Conservation (phyloP, 1,139 yeast genomes). For the Nadsonia commutata region DNA sequence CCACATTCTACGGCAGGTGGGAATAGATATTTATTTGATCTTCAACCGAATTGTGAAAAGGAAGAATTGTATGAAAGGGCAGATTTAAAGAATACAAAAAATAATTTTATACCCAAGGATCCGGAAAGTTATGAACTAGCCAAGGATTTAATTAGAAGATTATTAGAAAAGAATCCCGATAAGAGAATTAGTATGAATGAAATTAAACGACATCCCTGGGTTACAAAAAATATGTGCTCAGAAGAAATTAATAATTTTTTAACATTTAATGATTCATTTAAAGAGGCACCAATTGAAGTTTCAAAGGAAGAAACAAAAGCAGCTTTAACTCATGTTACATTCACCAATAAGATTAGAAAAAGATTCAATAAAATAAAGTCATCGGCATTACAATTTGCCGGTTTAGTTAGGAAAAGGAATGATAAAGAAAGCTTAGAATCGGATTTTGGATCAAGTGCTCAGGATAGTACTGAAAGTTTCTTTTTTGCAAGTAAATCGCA, state of each 20-base stretch:
- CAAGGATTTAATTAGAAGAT: constrained; percentile 45
- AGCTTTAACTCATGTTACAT: constrained; percentile 53
- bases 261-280: constrained; percentile 11
- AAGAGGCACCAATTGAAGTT: constrained; percentile 36
- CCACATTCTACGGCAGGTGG: no score
- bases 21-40: no score
- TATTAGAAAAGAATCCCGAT: constrained; percentile 59
- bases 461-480: neutral
- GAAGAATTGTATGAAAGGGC: no score
- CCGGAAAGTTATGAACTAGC: constrained; percentile 25
- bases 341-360: constrained; percentile 51
- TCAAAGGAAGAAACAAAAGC: constrained; percentile 53
- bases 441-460: neutral
- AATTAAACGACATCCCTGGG: constrained; percentile 71
- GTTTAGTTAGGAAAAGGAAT: constrained; percentile 7
- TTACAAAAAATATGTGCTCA: constrained; percentile 42
- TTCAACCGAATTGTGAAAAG: no score
- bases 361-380: constrained; percentile 34
- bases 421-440: neutral
- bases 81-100: no score
- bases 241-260: constrained; percentile 25
- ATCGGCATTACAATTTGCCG: constrained; percentile 33
- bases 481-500: no score
- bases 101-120: neutral
- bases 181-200: constrained; percentile 56